A percentile compares a stretch with the other conserved stretches of the same genome.
These are phyloP conservation scores for Beta vulgaris DNA, from an alignment of 148 eudicot genomes.

Conservation along the genomic window DNA sequence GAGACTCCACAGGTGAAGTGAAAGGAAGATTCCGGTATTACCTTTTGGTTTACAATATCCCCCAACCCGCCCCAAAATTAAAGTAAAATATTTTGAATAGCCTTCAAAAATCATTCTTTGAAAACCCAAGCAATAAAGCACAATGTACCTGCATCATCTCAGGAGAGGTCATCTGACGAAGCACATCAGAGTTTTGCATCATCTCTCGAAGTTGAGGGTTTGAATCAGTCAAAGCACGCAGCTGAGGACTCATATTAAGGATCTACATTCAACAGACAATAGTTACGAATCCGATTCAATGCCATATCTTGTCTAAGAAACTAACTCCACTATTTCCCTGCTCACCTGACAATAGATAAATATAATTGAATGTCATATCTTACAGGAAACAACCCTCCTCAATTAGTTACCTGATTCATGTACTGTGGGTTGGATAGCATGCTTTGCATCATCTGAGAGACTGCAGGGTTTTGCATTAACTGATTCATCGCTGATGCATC, in stretches of 20 bases:
- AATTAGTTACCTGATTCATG: conserved; percentile 67
- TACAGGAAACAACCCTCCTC: no score
- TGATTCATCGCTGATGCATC: conserved; percentile 63
- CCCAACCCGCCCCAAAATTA: no score
- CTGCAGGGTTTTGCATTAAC: conserved; percentile 82
- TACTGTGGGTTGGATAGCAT: conserved; percentile 79
- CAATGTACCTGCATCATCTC: conserved; percentile 81
- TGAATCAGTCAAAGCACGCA: conserved; percentile 66
- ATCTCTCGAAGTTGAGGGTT: conserved; percentile 89
- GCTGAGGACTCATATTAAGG: conserved; percentile 59
- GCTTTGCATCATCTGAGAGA: conserved; percentile 93
- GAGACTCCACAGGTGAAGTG: no score
- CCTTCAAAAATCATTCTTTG: not conserved
- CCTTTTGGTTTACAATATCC: no score
- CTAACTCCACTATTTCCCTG: no score
- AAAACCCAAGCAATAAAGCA: not conserved
- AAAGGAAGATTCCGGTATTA: no score
- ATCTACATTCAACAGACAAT: conserved; percentile 40
- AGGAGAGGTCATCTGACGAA: conserved; percentile 70
- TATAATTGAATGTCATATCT: no score
- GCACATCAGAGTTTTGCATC: conserved; percentile 89
- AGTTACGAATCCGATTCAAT: conserved; percentile 7
- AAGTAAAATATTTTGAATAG: no score
- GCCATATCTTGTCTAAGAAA: no score
- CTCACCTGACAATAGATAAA: no score